phyloP scores from a whole-genome alignment of 2,329 filamentous ascomycete species.

The Trichoderma guizhouense region DNA sequence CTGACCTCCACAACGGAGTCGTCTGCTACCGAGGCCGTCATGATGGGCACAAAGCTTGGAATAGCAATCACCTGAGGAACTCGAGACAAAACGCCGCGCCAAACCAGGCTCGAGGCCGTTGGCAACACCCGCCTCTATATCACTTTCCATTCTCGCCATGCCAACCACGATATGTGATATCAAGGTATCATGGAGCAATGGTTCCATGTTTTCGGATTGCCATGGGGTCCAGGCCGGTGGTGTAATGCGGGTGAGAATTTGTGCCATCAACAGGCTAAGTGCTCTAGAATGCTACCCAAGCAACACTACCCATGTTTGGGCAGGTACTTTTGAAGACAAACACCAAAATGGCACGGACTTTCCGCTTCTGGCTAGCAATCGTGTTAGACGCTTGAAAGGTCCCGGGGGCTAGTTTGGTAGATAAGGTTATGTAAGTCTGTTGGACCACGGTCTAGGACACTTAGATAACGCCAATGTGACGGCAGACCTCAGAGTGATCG shows the following conservation, averaged over 20 bases:
- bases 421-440: constrained; percentile 2
- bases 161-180: neutral
- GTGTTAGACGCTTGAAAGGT: neutral
- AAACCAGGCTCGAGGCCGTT: neutral
- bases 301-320: neutral
- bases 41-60: neutral
- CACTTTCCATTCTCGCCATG: neutral
- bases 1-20: neutral
- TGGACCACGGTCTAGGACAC: neutral
- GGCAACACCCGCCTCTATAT: constrained; percentile 4
- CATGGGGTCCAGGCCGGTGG: neutral
- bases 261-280: constrained; percentile 5
- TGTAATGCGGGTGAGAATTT: constrained; percentile 6
- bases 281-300: neutral
- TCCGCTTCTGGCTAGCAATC: neutral
- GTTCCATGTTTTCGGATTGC: neutral
- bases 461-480: neutral
- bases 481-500: neutral
- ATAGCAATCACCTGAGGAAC: neutral
- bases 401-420: constrained; percentile 1
- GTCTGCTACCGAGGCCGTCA: neutral
- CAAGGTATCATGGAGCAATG: neutral
- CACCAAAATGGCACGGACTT: constrained; percentile 9
- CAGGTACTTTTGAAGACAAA: constrained; percentile 8
- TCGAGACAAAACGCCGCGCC: neutral